Conservation (phyloP, 2,329 filamentous ascomycete species). For the Dendrostoma leiphaemia region DNA sequence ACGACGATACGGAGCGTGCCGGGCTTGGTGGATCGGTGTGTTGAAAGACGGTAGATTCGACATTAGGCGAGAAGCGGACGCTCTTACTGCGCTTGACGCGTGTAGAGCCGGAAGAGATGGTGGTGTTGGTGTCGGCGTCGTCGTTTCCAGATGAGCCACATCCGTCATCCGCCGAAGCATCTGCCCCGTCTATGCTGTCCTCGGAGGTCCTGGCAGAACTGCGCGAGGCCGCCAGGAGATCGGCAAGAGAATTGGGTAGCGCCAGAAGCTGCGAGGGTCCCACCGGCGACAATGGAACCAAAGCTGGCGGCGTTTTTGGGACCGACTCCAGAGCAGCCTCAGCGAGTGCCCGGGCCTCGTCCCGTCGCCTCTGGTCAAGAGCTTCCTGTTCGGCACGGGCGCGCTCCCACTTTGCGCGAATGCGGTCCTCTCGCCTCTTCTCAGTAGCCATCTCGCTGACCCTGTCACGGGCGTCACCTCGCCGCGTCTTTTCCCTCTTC, state of each 20-base stretch:
- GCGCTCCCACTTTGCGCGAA: slow-evolving; percentile 84
- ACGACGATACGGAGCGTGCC: slow-evolving; percentile 19
- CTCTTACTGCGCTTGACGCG: slow-evolving; percentile 53
- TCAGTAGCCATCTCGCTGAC: slow-evolving; percentile 83
- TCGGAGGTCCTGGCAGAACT: neutral
- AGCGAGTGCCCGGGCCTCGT: slow-evolving; percentile 39
- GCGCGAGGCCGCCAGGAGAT: slow-evolving; percentile 25
- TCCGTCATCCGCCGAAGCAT: slow-evolving; percentile 11
- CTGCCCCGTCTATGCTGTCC: slow-evolving; percentile 6
- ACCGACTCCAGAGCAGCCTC: neutral
- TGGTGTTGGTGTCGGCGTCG: slow-evolving; percentile 15
- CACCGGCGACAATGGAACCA: slow-evolving; percentile 32
- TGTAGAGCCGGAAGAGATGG: slow-evolving; percentile 16
- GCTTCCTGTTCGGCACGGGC: slow-evolving; percentile 84
- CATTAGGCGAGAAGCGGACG: slow-evolving; percentile 67
- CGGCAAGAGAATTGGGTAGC: slow-evolving; percentile 53
- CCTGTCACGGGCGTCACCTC: slow-evolving; percentile 59
- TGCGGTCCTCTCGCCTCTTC: slow-evolving; percentile 74
- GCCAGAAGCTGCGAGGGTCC: slow-evolving; percentile 48
- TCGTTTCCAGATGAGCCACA: slow-evolving; percentile 17
- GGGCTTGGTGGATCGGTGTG: slow-evolving; percentile 51
- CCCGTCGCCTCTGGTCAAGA: slow-evolving; percentile 65
- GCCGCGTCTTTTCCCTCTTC: slow-evolving; percentile 73
- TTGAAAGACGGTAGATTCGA: slow-evolving; percentile 62
- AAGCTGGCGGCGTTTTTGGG: neutral